Base-by-base conservation (phyloP, 2,329 filamentous ascomycete genomes). In the Stromatinia cepivora region DNA sequence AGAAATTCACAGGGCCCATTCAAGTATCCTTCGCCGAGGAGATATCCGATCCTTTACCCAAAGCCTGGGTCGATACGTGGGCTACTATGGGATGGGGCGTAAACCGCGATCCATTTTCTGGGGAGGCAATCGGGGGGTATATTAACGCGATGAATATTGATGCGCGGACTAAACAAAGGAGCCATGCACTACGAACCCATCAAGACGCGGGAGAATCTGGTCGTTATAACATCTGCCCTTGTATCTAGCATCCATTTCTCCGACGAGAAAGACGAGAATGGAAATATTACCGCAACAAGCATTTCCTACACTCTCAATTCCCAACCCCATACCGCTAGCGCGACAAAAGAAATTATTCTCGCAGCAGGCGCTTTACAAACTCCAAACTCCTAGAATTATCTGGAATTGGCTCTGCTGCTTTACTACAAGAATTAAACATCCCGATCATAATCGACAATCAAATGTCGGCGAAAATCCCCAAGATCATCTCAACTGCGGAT, bases 361-460 rank as follows among this genome's bases (percentile, higher is more conserved):
- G 66, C 72, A 17, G 74, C 76, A 22, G 77, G 78, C 3, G 71
- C 71, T 3, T 67, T 78, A 34, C 66, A 72, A 28, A 75, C 71
- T 17, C 79, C 15, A 73, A 79, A 65, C 52, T 80, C 4, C 72
- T 80, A 10, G 76, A 79, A 69, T 70, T 79, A 11, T 79, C 78
- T 22, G 77, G 78, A 22, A 72, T 79, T 62, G 78, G 77, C 11
- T 64, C 63, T 28, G 58, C 62, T 9, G 56, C 65, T 7, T 45
- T 73, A 4, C 72, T 77, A 5, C 59, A 73, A 17, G 52, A 34
- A 4, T 66, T 70, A 20, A 70, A 70, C 5, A 76, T 78, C 17
- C n/a, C 66, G 8, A 58, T 72, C 2, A 15, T 72, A 0, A 48
- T 72, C n/a, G 64, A 73, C 42, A 73, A 42, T 68, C 65, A 1